These are phyloP conservation scores for Gaillardinia entomophila DNA, from an alignment of 805 yeast species.

Conservation along the genomic window DNA sequence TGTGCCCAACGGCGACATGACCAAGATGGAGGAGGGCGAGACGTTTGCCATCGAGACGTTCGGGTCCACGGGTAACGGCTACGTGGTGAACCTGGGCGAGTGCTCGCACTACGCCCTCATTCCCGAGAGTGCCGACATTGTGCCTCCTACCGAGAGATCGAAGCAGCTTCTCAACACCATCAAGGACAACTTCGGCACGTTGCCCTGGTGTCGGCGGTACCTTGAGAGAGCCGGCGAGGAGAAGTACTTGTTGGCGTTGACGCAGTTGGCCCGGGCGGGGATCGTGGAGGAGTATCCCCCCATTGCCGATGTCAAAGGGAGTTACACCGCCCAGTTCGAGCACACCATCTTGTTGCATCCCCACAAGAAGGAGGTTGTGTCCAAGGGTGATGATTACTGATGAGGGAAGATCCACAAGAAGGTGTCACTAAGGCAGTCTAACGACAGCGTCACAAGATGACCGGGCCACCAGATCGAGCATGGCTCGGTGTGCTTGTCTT, in stretches of 20 bases:
- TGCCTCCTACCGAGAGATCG: conserved; percentile 61
- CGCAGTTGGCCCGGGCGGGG: conserved; percentile 78
- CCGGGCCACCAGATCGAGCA: no score
- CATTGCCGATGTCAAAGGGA: conserved; percentile 71
- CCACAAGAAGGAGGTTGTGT: conserved; percentile 87
- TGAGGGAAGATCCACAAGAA: no score
- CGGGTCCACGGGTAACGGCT: conserved; percentile 94
- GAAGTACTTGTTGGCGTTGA: conserved; percentile 81
- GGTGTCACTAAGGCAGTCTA: no score
- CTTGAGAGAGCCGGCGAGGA: conserved; percentile 89
- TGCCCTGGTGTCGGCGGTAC: conserved; percentile 96
- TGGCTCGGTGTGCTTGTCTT: no score
- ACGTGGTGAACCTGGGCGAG: conserved; percentile 82
- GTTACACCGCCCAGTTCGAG: conserved; percentile 94
- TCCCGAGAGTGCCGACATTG: conserved; percentile 32
- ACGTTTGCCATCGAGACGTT: conserved; percentile 97
- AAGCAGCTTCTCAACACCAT: conserved; percentile 64
- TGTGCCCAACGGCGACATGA: conserved; percentile 85
- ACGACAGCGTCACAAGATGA: no score
- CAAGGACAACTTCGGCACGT: conserved; percentile 80
- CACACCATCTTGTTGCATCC: conserved; percentile 91
- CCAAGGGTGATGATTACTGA: conserved; percentile 90
- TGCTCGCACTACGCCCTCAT: conserved; percentile 86
- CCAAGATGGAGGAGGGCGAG: conserved; percentile 99
- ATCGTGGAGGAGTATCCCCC: conserved; percentile 95